Evolutionary conservation across 768 basidiomycete species (phyloP), one percentile per base, ranked within the genome.

Genomic region (Wakefieldia striispora): DNA sequence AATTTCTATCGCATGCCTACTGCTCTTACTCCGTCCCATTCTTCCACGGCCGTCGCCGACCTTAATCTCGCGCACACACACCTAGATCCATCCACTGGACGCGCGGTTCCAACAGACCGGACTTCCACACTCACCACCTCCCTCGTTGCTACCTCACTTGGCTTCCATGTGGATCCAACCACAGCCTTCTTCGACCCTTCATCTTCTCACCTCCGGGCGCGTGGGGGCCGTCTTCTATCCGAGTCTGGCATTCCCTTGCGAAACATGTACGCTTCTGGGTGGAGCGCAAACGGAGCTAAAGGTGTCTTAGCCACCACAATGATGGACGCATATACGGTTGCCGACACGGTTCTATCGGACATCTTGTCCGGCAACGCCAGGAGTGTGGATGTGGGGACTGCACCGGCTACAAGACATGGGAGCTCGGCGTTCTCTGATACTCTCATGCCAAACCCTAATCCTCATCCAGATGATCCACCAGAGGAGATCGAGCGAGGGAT

Each of bases 231-330:
- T 12, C 70, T 89, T 8, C 59, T 80, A 23, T 71, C 72, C 11
- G 56, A 64, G 3, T 55, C 55, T 4, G 76, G 76, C 0, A 47
- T 54, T 5, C 64, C 69, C 11, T 56, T 84, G 33, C 75, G 73
- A 33, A 81, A 81, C 50, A 74, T 95, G n/a, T 99, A 97, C 63
- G 87, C 91, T 1, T 86, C 90, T 1, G 95, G 95, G 10, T 99
- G 97, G 97, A 86, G 91, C 2, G 86, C 91, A 2, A 83, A 80
- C 3, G 95, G 95, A 31, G 94, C 97, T 0, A 85, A 82, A 45
- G 95, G 95, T 10, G 94, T 98, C 12, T 75, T 98, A 39, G 94
- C 92, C 2, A 77, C 85, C 3, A 97, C 97, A 29, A 93, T 99
- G 93, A 82, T 91, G 68, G 80, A 97, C 63, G 90, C 95, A 19